Evolutionary conservation across 345 rosid genomes (phyloP).

Genomic region (Eucalyptus regnans): DNA sequence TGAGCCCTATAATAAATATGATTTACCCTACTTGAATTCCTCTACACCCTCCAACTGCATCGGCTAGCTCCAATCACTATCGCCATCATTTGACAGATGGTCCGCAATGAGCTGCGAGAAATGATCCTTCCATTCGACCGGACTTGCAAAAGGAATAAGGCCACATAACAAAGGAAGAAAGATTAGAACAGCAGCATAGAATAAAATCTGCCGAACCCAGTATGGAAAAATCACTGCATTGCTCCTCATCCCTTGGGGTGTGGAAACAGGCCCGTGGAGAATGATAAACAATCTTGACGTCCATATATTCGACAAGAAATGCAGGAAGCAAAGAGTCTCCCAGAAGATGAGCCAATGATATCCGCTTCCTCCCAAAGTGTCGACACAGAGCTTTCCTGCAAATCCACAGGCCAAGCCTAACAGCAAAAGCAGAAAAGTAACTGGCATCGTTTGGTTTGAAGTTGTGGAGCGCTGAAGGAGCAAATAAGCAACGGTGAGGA

Average conservation of each 20-base stretch:
- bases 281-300: constrained; percentile 23
- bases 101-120: constrained; percentile 6
- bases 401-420: constrained; percentile 62
- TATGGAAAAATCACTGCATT: constrained; percentile 27
- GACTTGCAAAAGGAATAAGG: constrained; percentile 53
- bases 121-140: constrained; percentile 61
- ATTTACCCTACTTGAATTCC: neutral
- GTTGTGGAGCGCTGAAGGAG: constrained; percentile 55
- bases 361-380: constrained; percentile 78
- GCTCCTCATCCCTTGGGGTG: constrained; percentile 3
- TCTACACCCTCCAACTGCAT: neutral
- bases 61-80: neutral
- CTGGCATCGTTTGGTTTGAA: constrained; percentile 57
- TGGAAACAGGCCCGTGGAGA: constrained; percentile 41
- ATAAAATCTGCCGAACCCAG: constrained; percentile 44
- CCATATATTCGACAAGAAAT: constrained; percentile 43
- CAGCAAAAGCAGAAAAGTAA: constrained; percentile 55
- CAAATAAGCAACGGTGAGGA: constrained; percentile 34
- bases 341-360: constrained; percentile 59
- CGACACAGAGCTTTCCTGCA: constrained; percentile 73
- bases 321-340: constrained; percentile 63
- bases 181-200: constrained; percentile 19
- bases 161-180: constrained; percentile 58
- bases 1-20: neutral
- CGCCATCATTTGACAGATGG: neutral